Conservation (phyloP, 495 filamentous ascomycete species). For the Podospora fimiseda region DNA sequence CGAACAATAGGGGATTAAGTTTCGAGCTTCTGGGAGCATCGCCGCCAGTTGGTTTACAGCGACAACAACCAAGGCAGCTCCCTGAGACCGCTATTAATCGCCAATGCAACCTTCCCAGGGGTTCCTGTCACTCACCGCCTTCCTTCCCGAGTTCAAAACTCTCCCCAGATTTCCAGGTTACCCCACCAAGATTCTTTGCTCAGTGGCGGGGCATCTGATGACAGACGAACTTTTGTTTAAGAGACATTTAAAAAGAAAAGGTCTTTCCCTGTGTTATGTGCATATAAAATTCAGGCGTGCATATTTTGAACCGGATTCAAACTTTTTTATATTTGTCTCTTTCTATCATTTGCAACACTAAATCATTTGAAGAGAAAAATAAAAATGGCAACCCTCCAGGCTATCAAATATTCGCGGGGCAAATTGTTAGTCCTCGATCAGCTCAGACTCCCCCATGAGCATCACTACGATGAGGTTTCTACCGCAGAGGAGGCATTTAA, state of each 20-base stretch:
- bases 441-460: constrained; percentile 78
- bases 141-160: too few relatives aligned
- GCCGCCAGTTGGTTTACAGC: too few relatives aligned
- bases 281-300: background rate
- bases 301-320: background rate
- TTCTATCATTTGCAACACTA: background rate
- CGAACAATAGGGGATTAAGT: background rate
- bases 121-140: background rate
- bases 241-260: constrained; percentile 3
- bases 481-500: constrained; percentile 80
- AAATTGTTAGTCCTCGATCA: constrained; percentile 85
- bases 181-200: constrained; percentile 7
- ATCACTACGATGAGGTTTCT: constrained; percentile 67
- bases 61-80: background rate
- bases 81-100: background rate
- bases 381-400: constrained; percentile 57
- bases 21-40: too few relatives aligned
- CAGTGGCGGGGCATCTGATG: constrained; percentile 6
- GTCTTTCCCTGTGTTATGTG: constrained; percentile 25
- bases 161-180: too few relatives aligned
- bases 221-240: background rate
- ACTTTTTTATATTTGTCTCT: background rate
- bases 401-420: constrained; percentile 77
- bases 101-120: background rate
- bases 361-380: background rate